Evolutionary conservation across 2,329 filamentous ascomycete species (phyloP).

Genomic region (Xylariaceae sp.): DNA sequence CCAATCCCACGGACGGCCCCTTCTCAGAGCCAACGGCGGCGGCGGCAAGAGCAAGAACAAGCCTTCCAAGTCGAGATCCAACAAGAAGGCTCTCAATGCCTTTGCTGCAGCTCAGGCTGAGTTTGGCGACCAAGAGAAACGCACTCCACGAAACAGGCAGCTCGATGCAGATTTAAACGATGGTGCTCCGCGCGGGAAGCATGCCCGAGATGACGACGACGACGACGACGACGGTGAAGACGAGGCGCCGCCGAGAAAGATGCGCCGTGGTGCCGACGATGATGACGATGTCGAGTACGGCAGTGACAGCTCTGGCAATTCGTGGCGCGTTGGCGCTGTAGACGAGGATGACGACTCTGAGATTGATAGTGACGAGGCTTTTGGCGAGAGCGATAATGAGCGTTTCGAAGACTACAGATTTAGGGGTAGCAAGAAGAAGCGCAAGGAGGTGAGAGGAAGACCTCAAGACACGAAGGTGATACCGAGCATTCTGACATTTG

Average conservation of each 20-base stretch:
- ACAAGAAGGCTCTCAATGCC: slow-evolving; percentile 53
- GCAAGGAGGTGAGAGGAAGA: slow-evolving; percentile 38
- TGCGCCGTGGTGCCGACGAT: slow-evolving; percentile 39
- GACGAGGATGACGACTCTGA: slow-evolving; percentile 63
- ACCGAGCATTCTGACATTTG: slow-evolving; percentile 29
- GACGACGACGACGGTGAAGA: slow-evolving; percentile 63
- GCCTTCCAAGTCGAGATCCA: slow-evolving; percentile 48
- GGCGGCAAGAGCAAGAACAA: slow-evolving; percentile 32
- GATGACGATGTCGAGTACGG: slow-evolving; percentile 67
- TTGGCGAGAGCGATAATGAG: slow-evolving; percentile 86
- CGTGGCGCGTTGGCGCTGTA: slow-evolving; percentile 73
- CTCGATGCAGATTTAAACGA: slow-evolving; percentile 42
- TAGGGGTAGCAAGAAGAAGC: slow-evolving; percentile 43
- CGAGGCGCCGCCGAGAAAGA: slow-evolving; percentile 47
- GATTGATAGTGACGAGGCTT: slow-evolving; percentile 72
- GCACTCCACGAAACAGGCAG: slow-evolving; percentile 50
- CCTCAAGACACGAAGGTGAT: slow-evolving; percentile 44
- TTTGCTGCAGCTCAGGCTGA: slow-evolving; percentile 57
- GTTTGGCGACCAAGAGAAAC: slow-evolving; percentile 46
- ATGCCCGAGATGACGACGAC: slow-evolving; percentile 44
- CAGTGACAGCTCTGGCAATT: slow-evolving; percentile 81
- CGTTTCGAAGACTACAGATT: slow-evolving; percentile 72
- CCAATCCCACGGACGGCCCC: slow-evolving; percentile 55
- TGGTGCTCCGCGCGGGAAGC: slow-evolving; percentile 36
- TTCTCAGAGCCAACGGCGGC: slow-evolving; percentile 34